These are phyloP conservation scores for Amanita pseudoporphyria DNA, from an alignment of 768 basidiomycete genomes.

Conservation along the genomic window DNA sequence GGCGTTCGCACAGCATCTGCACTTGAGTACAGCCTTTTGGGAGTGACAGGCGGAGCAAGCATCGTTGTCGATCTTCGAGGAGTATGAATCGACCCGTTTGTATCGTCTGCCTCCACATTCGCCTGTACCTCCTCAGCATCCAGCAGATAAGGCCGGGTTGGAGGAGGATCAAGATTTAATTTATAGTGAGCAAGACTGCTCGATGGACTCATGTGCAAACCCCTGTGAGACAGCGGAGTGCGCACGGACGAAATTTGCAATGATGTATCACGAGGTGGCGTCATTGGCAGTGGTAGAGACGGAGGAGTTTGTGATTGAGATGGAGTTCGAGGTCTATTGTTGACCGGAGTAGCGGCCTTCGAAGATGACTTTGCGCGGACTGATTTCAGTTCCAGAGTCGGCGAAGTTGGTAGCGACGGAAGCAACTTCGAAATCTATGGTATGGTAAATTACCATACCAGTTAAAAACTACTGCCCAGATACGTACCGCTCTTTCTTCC, in stretches of 20 bases:
- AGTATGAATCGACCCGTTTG: conserved; percentile 25
- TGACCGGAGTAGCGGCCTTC: conserved; percentile 3
- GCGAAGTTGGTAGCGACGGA: conserved; percentile 37
- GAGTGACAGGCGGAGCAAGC: conserved; percentile 28
- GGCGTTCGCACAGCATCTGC: conserved; percentile 29
- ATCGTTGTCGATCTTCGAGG: conserved; percentile 25
- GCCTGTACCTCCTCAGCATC: conserved; percentile 15
- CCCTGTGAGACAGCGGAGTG: conserved; percentile 63
- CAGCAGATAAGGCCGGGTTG: conserved; percentile 21
- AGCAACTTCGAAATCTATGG: conserved; percentile 13
- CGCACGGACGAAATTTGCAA: conserved; percentile 45
- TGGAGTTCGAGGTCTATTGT: conserved; percentile 11
- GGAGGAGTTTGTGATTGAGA: conserved; percentile 16
- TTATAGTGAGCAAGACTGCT: conserved; percentile 62
- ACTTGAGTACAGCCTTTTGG: conserved; percentile 20
- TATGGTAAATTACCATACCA: conserved; percentile 1
- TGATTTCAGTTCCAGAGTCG: conserved; percentile 31
- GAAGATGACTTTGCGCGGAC: not conserved
- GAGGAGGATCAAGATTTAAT: conserved; percentile 56
- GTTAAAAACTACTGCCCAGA: not conserved
- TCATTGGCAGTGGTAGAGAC: conserved; percentile 18
- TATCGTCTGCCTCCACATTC: conserved; percentile 14
- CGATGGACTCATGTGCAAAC: conserved; percentile 60
- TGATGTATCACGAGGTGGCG: conserved; percentile 25
- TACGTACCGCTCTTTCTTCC: not conserved